A percentile compares a stretch with the other conserved stretches of the same genome.
These are phyloP conservation scores for Boletellus emodensis DNA, from an alignment of 768 basidiomycete genomes.

Conservation along the genomic window DNA sequence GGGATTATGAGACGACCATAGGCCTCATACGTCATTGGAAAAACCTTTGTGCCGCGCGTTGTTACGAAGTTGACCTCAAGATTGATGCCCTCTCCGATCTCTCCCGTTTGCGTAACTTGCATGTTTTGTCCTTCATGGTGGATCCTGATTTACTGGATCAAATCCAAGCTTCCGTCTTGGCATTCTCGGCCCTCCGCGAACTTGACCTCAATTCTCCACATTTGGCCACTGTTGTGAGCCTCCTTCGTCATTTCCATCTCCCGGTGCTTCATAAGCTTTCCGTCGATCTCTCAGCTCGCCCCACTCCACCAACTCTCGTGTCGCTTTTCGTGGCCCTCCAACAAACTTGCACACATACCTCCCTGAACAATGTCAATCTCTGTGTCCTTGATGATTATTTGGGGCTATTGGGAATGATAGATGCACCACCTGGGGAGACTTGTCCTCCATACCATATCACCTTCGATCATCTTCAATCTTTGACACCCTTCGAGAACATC, in stretches of 20 bases:
- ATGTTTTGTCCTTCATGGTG: not conserved
- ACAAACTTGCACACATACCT: not conserved
- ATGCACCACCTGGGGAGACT: too few species aligned
- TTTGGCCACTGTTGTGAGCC: too few species aligned
- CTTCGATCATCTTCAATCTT: not conserved
- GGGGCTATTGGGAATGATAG: too few species aligned
- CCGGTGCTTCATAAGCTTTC: not conserved
- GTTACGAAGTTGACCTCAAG: not conserved
- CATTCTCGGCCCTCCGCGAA: conserved; percentile 2
- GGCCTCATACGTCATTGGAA: conserved; percentile 7
- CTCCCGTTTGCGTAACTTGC: not conserved
- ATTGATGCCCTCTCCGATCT: conserved; percentile 1
- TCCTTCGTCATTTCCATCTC: not conserved
- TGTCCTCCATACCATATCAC: not conserved
- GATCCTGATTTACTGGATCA: not conserved
- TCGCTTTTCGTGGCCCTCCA: conserved; percentile 4
- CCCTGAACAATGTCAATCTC: not conserved
- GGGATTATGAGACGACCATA: too few species aligned
- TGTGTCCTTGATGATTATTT: not conserved
- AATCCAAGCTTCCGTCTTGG: not conserved
- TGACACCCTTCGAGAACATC: conserved; percentile 7
- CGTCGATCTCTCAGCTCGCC: not conserved
- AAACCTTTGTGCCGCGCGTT: conserved; percentile 1
- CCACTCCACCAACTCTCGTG: not conserved
- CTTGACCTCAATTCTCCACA: not conserved